These are phyloP conservation scores for Biscutella auriculata DNA, from an alignment of 441 rosid genomes.

Conservation along the genomic window DNA sequence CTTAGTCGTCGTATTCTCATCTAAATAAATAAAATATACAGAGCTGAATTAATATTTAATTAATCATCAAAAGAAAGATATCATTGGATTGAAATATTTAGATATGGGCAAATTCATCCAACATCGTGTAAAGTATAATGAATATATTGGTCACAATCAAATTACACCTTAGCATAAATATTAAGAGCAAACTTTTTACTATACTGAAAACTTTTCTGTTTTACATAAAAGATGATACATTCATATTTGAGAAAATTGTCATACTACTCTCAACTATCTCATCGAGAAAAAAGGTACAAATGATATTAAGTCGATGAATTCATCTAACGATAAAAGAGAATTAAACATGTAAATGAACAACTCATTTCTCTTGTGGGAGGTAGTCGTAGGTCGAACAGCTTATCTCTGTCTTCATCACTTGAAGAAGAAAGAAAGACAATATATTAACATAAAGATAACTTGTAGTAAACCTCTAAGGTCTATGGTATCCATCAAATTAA, in stretches of 20 bases:
- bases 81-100: too few species aligned
- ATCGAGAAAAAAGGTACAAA: background rate
- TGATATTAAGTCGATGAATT: conserved; percentile 10
- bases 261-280: background rate
- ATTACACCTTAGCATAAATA: background rate
- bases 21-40: too few species aligned
- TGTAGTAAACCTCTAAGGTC: background rate
- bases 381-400: conserved; percentile 57
- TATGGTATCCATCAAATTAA: background rate
- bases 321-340: conserved; percentile 10
- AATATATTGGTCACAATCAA: background rate
- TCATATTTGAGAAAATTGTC: conserved; percentile 10
- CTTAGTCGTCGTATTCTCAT: too few species aligned
- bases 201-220: conserved; percentile 1
- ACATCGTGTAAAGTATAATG: too few species aligned
- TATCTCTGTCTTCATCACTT: conserved; percentile 83
- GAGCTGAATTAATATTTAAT: too few species aligned
- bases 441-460: background rate
- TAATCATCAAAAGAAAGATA: too few species aligned
- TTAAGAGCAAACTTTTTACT: conserved; percentile 12
- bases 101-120: too few species aligned
- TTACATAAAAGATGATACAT: conserved; percentile 13
- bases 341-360: background rate
- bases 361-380: conserved; percentile 39
- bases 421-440: conserved; percentile 12